Evolutionary conservation across 2,329 filamentous ascomycete species (phyloP).

Genomic region (Nothophaeocryptopus gaeumannii): DNA sequence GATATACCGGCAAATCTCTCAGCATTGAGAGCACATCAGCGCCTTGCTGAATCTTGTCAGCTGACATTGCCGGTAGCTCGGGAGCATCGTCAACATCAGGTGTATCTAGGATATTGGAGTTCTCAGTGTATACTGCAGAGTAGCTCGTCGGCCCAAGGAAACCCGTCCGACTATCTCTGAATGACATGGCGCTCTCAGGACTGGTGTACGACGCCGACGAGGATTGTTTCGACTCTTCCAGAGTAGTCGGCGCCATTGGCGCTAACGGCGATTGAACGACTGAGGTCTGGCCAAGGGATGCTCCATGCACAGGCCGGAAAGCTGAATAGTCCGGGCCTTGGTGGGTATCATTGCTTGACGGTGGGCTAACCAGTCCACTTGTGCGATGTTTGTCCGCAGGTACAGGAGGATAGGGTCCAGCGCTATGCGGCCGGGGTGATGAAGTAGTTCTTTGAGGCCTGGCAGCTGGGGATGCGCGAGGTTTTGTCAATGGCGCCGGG

Average conservation of each 20-base stretch:
- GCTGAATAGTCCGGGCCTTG: slow-evolving; percentile 7
- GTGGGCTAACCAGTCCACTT: slow-evolving; percentile 19
- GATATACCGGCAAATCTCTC: slow-evolving; percentile 33
- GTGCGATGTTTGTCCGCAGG: background rate
- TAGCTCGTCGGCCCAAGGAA: slow-evolving; percentile 36
- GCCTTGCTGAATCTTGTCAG: slow-evolving; percentile 33
- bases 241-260: slow-evolving; percentile 14
- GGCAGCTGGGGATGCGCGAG: slow-evolving; percentile 13
- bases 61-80: slow-evolving; percentile 26
- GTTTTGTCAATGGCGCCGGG: slow-evolving; percentile 34
- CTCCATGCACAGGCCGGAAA: slow-evolving; percentile 8
- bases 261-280: slow-evolving; percentile 9
- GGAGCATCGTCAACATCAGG: slow-evolving; percentile 26
- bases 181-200: slow-evolving; percentile 27
- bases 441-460: slow-evolving; percentile 19
- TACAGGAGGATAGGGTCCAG: slow-evolving; percentile 12
- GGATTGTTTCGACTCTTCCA: slow-evolving; percentile 17
- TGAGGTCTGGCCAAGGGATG: slow-evolving; percentile 5
- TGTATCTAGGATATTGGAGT: slow-evolving; percentile 26
- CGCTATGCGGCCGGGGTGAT: slow-evolving; percentile 9
- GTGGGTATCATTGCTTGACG: slow-evolving; percentile 19
- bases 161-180: slow-evolving; percentile 31
- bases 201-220: slow-evolving; percentile 20
- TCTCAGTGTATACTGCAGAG: slow-evolving; percentile 35
- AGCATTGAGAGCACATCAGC: slow-evolving; percentile 34